phyloP scores from a whole-genome alignment of 306 rosid species.

The Ormosia emarginata region DNA sequence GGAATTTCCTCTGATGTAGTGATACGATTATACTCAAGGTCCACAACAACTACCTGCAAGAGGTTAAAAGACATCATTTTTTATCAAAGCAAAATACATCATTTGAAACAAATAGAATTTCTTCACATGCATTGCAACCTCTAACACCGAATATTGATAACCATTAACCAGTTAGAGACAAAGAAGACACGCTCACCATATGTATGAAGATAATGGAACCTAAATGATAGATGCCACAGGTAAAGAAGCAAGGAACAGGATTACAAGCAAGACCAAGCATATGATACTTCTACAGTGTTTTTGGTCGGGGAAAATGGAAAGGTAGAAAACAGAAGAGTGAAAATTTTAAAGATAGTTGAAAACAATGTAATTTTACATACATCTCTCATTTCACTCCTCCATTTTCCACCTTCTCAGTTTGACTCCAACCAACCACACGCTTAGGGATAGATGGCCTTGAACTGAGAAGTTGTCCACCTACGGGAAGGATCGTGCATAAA shows the following conservation, averaged over 20 bases:
- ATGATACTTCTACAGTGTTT: not conserved
- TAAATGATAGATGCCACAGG: not conserved
- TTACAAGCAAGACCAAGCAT: not conserved
- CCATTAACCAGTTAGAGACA: not conserved
- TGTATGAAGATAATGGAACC: slow-evolving; percentile 6
- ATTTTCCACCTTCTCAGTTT: not conserved
- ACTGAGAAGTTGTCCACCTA: not conserved
- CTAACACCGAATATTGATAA: not conserved
- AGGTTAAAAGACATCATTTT: slow-evolving; percentile 23
- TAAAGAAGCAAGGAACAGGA: slow-evolving; percentile 5
- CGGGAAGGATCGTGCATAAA: not conserved
- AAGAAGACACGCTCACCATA: not conserved
- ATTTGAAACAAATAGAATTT: slow-evolving; percentile 18
- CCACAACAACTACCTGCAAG: slow-evolving; percentile 91
- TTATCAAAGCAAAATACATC: not conserved
- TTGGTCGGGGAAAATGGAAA: not conserved
- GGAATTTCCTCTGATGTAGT: slow-evolving; percentile 94
- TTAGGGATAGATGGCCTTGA: not conserved
- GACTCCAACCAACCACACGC: not conserved
- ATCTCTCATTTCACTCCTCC: not conserved
- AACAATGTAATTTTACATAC: not conserved
- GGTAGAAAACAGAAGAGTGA: not conserved
- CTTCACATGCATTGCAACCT: slow-evolving; percentile 3
- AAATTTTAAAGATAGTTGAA: not conserved
- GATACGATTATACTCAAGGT: slow-evolving; percentile 82